phyloP scores from a whole-genome alignment of 2,329 filamentous ascomycete species.

The Coniochaeta hoffmannii region DNA sequence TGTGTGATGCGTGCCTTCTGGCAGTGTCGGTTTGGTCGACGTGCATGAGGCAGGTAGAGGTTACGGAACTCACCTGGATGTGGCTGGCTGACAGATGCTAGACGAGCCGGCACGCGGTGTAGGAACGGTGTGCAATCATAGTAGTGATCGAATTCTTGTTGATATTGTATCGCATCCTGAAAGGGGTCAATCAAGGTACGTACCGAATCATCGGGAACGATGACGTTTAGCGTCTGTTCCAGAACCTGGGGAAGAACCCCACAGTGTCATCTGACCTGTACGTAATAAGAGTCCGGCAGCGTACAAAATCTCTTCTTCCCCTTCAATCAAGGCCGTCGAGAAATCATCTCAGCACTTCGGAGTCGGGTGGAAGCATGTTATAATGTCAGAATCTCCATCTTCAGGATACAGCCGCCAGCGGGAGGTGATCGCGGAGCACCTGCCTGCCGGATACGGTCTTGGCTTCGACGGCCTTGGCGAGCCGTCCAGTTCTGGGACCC shows the following conservation, averaged over 20 bases:
- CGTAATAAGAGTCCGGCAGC: background rate
- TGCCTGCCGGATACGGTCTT: conserved; percentile 25
- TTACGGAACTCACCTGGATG: too few species aligned
- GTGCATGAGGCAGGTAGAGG: background rate
- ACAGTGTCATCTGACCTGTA: background rate
- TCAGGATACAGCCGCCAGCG: background rate
- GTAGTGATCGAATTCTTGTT: too few species aligned
- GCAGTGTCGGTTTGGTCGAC: background rate
- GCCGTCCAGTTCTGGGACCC: background rate
- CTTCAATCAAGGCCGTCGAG: background rate
- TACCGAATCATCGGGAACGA: background rate
- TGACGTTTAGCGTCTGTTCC: background rate
- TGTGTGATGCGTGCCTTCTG: background rate
- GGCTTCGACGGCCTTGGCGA: conserved; percentile 15
- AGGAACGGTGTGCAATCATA: too few species aligned
- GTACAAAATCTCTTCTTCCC: background rate
- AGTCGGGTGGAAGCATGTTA: background rate
- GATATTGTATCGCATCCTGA: background rate
- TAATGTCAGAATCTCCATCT: conserved; percentile 1
- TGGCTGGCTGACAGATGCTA: too few species aligned
- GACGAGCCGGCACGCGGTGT: too few species aligned
- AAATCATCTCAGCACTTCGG: background rate
- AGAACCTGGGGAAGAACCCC: background rate
- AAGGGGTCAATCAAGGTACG: background rate
- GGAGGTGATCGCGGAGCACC: conserved; percentile 23